Percentiles rank a stretch among this genome's conserved stretches.
phyloP scores from a whole-genome alignment of 164 flowering plant species.

The Santalum album region DNA sequence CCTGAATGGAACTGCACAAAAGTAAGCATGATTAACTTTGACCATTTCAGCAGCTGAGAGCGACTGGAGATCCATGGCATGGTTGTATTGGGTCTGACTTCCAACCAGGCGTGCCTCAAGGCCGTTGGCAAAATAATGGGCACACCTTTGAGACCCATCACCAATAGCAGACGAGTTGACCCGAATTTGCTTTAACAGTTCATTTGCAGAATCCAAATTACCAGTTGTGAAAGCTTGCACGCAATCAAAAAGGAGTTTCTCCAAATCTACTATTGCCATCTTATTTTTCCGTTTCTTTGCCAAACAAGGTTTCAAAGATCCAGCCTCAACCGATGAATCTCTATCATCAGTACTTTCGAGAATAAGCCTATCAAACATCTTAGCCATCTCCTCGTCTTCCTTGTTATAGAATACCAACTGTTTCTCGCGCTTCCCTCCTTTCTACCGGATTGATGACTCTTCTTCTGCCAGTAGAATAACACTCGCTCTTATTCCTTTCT shows the following conservation, averaged over 20 bases:
- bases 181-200: slow-evolving; percentile 9
- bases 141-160: background rate
- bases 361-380: background rate
- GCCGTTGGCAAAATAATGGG: background rate
- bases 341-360: background rate
- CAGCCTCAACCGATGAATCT: too few species aligned
- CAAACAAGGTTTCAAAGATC: background rate
- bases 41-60: background rate
- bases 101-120: background rate
- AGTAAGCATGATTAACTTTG: background rate
- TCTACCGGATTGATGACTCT: too few species aligned
- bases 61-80: background rate
- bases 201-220: slow-evolving; percentile 9
- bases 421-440: too few species aligned
- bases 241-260: slow-evolving; percentile 10
- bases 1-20: background rate
- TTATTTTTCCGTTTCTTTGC: background rate
- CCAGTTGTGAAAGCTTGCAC: slow-evolving; percentile 14
- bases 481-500: background rate
- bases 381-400: background rate
- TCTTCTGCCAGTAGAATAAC: background rate
- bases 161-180: background rate
- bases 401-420: too few species aligned
- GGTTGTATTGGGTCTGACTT: background rate
- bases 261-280: slow-evolving; percentile 11